phyloP scores from a whole-genome alignment of 202 grass and related monocot genomes.

The Zoysia matrella region DNA sequence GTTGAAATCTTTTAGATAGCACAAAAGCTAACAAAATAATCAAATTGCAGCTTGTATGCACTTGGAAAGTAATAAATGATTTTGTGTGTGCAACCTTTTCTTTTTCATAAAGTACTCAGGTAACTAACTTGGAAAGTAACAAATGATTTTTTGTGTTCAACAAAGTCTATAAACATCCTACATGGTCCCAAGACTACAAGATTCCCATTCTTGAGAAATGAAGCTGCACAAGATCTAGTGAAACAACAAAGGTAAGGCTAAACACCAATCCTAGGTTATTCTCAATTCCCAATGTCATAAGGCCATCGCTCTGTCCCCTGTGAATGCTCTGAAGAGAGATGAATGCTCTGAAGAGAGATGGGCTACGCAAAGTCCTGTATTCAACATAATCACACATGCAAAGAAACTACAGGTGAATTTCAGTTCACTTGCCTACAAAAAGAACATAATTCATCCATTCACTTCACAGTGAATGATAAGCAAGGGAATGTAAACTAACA shows the following conservation, averaged over 20 bases:
- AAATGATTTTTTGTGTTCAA: no score
- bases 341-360: neutral
- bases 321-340: no score
- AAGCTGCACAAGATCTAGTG: neutral
- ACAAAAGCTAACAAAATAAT: slow-evolving; percentile 17
- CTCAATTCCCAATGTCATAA: neutral
- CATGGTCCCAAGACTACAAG: neutral
- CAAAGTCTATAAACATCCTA: neutral
- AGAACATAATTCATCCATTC: neutral
- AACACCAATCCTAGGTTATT: slow-evolving; percentile 2
- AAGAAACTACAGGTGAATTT: neutral
- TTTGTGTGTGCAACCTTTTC: neutral
- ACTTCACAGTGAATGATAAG: neutral
- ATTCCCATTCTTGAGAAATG: neutral
- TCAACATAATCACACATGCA: neutral
- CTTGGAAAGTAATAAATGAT: neutral
- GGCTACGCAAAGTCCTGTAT: neutral
- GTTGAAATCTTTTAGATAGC: neutral
- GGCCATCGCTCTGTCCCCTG: neutral
- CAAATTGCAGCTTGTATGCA: slow-evolving; percentile 3
- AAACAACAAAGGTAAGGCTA: neutral
- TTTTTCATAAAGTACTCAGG: slow-evolving; percentile 13
- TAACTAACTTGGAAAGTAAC: neutral
- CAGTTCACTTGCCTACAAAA: neutral
- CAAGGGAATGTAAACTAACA: slow-evolving; percentile 9